Evolutionary conservation across 2,329 filamentous ascomycete species (phyloP).

Genomic region (Arachnomyces sp.): DNA sequence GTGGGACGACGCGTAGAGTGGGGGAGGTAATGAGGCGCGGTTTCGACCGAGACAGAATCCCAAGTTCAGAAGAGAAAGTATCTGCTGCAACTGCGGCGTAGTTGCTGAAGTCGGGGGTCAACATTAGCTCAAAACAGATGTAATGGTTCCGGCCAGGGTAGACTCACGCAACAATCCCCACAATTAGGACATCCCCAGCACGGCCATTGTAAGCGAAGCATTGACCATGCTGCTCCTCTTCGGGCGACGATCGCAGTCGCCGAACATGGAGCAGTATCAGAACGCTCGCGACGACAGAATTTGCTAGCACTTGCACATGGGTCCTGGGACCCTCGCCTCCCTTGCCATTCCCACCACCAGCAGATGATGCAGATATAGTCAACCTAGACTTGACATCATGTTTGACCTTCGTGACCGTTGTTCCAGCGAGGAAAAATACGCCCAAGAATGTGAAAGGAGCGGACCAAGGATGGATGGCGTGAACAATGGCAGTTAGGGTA

Average conservation of each 20-base stretch:
- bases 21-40: conserved; percentile 82
- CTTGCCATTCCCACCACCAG: conserved; percentile 32
- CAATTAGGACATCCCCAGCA: conserved; percentile 29
- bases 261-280: conserved; percentile 46
- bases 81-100: conserved; percentile 90
- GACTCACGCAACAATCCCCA: conserved; percentile 34
- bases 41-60: conserved; percentile 67
- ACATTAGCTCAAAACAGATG: not conserved
- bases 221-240: conserved; percentile 8
- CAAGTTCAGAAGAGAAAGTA: conserved; percentile 90
- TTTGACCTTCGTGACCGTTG: conserved; percentile 78
- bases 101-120: conserved; percentile 41
- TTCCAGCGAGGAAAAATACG: conserved; percentile 82
- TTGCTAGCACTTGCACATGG: conserved; percentile 82
- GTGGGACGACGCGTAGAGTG: conserved; percentile 67
- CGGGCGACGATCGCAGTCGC: conserved; percentile 24
- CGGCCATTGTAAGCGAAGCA: conserved; percentile 33
- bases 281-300: conserved; percentile 70
- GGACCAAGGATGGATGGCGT: conserved; percentile 88
- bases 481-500: conserved; percentile 62
- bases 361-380: conserved; percentile 64
- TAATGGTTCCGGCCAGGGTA: not conserved
- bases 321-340: conserved; percentile 70
- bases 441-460: conserved; percentile 77
- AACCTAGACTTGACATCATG: conserved; percentile 74